Percentiles rank a stretch among this genome's conserved stretches.
Evolutionary conservation across 495 filamentous ascomycete genomes (phyloP).

Genomic region (Hypoxylon intermedium): DNA sequence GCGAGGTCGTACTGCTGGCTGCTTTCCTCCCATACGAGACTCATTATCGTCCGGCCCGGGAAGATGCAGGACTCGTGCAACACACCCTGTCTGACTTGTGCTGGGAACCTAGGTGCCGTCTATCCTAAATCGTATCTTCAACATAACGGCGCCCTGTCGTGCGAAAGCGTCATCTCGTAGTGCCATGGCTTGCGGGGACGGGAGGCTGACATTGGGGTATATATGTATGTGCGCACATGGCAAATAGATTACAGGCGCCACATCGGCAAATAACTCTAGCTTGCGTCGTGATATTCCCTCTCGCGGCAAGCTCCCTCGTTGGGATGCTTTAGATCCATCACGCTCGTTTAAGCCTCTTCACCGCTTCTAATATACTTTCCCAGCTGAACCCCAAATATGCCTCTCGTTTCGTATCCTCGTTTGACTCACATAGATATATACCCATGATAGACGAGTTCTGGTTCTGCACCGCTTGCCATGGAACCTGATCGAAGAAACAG

Average conservation of each 20-base stretch:
- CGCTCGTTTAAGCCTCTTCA: conserved; percentile 31
- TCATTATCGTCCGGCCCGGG: conserved; percentile 44
- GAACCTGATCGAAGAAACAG: conserved; percentile 4
- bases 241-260: conserved; percentile 32
- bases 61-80: conserved; percentile 34
- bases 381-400: conserved; percentile 28
- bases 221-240: conserved; percentile 36
- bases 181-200: conserved; percentile 21
- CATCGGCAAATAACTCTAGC: conserved; percentile 16
- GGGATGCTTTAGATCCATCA: conserved; percentile 15
- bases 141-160: conserved; percentile 27
- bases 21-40: conserved; percentile 40
- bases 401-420: conserved; percentile 26
- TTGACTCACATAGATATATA: conserved; percentile 27
- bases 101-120: conserved; percentile 10
- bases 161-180: conserved; percentile 27
- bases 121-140: conserved; percentile 20
- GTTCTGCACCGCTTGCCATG: conserved; percentile 22
- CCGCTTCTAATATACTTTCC: conserved; percentile 10
- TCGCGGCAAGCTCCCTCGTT: conserved; percentile 10
- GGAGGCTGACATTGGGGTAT: conserved; percentile 33
- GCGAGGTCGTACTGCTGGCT: conserved; percentile 20
- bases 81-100: conserved; percentile 21
- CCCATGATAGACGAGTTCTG: conserved; percentile 20
- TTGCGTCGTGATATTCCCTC: conserved; percentile 7